Base-by-base conservation (phyloP, 805 yeast genomes). In the Candida insectorum region DNA sequence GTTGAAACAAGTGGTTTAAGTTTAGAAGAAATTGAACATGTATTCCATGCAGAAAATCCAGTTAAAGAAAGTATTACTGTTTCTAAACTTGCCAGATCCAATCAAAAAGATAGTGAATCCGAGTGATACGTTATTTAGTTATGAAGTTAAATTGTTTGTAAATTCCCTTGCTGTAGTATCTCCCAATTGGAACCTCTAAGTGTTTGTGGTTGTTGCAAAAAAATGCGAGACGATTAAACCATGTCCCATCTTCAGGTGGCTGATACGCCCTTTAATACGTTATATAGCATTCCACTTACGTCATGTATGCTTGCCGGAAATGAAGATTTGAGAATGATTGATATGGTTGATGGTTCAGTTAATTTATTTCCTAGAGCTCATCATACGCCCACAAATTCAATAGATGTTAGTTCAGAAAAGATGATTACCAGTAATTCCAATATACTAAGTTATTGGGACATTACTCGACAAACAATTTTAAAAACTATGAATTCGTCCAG, bases 1-100 rank as follows among this genome's bases (percentile, higher is more conserved):
- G 44, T 47, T 12, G 54, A 48, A 37, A 50, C 54, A n/a, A 39
- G 38, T 31, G 41, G 39, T 12, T 39, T 39, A 26, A 41, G 48
- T 4, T 40, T 50, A 30, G 52, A 50, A 34, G 54, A 50, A 25
- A 40, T 55, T 25, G 49, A 46, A 20, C 41, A 28, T 18, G 38
- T 53, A 11, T 53, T 53, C 26, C 31, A 23, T 2, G 35, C 40
- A 16, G 20, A 32, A 6, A 30, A 32, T 16, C 43, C 43, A 16
- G 41, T 40, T 16, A 42, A 43, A 25, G 49, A 37, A 16, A 32
- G 36, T 29, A 29, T 37, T 5, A 27, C 24, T 18, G 17, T 37
- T 12, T 29, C 31, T 16, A 32, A 29, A 24, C 17, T 12, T 11
- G 23, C 36, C 5, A 32, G 16, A 22, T 9, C 16, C 7, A 25